Base-by-base conservation (phyloP, 208 protist species). In the Trypanosoma lewisi region DNA sequence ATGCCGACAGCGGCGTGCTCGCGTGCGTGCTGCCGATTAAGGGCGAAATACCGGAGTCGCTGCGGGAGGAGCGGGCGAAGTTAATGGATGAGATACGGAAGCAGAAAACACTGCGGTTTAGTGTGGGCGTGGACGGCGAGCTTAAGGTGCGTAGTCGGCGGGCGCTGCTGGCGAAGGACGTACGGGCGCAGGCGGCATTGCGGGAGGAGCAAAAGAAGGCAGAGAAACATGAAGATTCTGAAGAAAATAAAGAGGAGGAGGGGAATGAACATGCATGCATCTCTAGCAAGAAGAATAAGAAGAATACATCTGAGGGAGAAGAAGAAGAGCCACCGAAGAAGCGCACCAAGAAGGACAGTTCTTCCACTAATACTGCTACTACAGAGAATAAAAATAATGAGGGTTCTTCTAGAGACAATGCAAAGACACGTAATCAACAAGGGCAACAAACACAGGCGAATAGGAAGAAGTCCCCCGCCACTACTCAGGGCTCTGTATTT, bases 21-120 rank as follows among this genome's bases (percentile, higher is more conserved):
- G 60, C 65, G 3, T 92, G 83, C 70, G 64, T 70, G 30, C 72
- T 95, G 21, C 89, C 89, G 23, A 83, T 95, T 37, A 53, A 77
- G 14, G 76, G 80, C 12, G 87, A 80, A 23, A 71, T 95, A 19
- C 85, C 88, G 0, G 55, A 36, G 17, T 54, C 47, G 16, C 72
- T 91, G 21, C 58, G 77, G 67, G 61, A 62, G 49, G 71, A 79
- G 55, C 82, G 82, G 39, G 81, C 77, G 27, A 67, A 54, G 37
- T 67, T 93, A 62, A 36, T 80, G 27, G 67, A 88, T 33, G 61
- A 73, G 37, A 83, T 93, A 48, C 74, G 64, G 0, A 67, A 82
- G 57, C 80, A 92, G 58, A 74, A 72, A 52, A 67, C 82, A 9
- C 73, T 93, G 56, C 86, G 89, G 33, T 96, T 96, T 67, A 78